phyloP scores from a whole-genome alignment of 2,329 filamentous ascomycete species.

The Septoria linicola region DNA sequence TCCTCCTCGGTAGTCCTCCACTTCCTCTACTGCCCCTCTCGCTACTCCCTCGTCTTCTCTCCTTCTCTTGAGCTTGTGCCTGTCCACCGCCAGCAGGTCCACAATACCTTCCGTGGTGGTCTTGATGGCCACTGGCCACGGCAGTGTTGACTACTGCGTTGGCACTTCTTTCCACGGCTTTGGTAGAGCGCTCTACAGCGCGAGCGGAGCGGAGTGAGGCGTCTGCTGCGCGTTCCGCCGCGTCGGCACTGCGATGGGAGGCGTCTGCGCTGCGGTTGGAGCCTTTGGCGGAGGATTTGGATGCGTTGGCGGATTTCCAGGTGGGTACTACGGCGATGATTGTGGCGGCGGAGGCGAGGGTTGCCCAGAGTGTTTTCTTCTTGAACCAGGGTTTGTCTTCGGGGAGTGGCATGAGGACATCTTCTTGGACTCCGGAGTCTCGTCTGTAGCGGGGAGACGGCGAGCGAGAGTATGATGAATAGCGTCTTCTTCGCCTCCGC shows the following conservation, averaged over 20 bases:
- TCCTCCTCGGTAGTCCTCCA: not conserved
- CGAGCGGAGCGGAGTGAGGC: slow-evolving; percentile 15
- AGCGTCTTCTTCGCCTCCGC: slow-evolving; percentile 7
- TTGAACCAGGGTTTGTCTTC: slow-evolving; percentile 27
- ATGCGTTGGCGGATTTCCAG: slow-evolving; percentile 18
- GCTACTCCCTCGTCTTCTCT: slow-evolving; percentile 8
- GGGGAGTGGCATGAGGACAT: slow-evolving; percentile 6
- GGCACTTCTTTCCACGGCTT: slow-evolving; percentile 20
- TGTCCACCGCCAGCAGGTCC: slow-evolving; percentile 13
- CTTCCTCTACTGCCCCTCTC: slow-evolving; percentile 1
- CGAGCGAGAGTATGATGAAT: slow-evolving; percentile 12
- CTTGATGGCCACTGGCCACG: slow-evolving; percentile 24
- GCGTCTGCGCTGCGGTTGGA: slow-evolving; percentile 19
- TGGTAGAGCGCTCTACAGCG: slow-evolving; percentile 12
- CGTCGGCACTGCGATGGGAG: slow-evolving; percentile 17
- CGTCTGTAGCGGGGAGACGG: slow-evolving; percentile 3
- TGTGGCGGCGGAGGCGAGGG: slow-evolving; percentile 22
- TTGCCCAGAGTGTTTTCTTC: slow-evolving; percentile 29
- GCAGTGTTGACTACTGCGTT: slow-evolving; percentile 27
- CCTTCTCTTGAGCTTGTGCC: not conserved
- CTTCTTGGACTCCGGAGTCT: not conserved
- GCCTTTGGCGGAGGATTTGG: slow-evolving; percentile 17
- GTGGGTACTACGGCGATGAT: slow-evolving; percentile 22
- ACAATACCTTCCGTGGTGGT: slow-evolving; percentile 25
- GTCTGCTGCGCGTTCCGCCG: slow-evolving; percentile 18